Percentiles rank a stretch among this genome's conserved stretches.
Evolutionary conservation across 1,139 yeast genomes (phyloP).

Genomic region (Saccharomyces hybrid): DNA sequence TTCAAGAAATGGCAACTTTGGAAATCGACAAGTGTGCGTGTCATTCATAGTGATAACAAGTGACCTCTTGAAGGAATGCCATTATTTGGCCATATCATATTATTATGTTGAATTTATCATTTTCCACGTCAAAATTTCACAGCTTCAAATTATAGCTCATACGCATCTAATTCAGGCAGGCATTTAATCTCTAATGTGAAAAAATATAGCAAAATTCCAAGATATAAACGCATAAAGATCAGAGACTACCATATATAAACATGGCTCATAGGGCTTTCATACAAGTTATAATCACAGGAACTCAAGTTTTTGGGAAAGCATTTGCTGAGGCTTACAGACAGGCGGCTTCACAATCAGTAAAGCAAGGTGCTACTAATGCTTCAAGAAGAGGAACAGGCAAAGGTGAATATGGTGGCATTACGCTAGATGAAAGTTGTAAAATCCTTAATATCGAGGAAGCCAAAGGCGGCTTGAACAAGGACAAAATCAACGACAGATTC

Average conservation of each 20-base stretch:
- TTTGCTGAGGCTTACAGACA: conserved; percentile 96
- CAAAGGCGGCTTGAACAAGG: conserved; percentile 43
- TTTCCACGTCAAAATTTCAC: neutral
- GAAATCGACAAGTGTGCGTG: no score
- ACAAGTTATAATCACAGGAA: conserved; percentile 88
- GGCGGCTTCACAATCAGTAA: conserved; percentile 82
- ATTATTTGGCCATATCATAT: no score
- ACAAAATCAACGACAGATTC: conserved; percentile 65
- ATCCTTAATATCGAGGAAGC: conserved; percentile 67
- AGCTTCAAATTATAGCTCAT: neutral
- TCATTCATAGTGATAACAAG: no score
- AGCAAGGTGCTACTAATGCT: conserved; percentile 53
- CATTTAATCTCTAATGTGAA: neutral
- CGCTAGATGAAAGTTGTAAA: conserved; percentile 85
- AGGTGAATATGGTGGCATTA: conserved; percentile 54
- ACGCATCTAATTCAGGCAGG: neutral
- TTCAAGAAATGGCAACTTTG: no score
- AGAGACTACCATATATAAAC: neutral
- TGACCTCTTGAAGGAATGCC: no score
- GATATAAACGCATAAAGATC: neutral
- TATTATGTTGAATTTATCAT: neutral
- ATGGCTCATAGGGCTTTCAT: conserved; percentile 87
- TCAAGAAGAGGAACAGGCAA: conserved; percentile 47
- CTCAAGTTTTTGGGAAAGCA: conserved; percentile 92
- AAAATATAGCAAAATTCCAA: neutral